Evolutionary conservation across 306 rosid genomes (phyloP).

Genomic region (Senna tora): DNA sequence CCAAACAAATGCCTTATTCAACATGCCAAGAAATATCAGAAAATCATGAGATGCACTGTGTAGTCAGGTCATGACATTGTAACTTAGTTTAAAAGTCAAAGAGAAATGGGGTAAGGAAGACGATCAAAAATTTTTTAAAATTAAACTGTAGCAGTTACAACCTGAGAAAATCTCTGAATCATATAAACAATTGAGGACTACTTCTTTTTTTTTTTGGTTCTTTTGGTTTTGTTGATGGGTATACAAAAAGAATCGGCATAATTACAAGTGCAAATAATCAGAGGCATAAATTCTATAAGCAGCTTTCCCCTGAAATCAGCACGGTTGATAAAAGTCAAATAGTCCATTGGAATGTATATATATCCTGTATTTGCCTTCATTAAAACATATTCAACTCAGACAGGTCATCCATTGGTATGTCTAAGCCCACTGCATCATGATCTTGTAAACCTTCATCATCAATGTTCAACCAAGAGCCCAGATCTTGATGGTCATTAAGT

Average conservation of each 20-base stretch:
- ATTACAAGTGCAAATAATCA: slow-evolving; percentile 64
- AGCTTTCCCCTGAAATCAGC: slow-evolving; percentile 56
- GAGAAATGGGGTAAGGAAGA: slow-evolving; percentile 2
- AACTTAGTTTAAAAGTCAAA: slow-evolving; percentile 4
- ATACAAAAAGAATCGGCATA: slow-evolving; percentile 73
- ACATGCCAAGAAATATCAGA: background rate
- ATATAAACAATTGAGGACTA: slow-evolving; percentile 52
- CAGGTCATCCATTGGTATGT: slow-evolving; percentile 92
- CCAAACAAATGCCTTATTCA: background rate
- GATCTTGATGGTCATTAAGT: slow-evolving; percentile 63
- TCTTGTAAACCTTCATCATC: slow-evolving; percentile 72
- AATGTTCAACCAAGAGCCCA: slow-evolving; percentile 69
- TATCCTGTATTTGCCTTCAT: slow-evolving; percentile 54
- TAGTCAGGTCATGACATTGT: slow-evolving; percentile 1
- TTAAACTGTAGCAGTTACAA: slow-evolving; percentile 37
- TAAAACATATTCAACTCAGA: slow-evolving; percentile 59
- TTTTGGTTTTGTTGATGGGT: slow-evolving; percentile 49
- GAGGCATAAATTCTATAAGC: slow-evolving; percentile 64
- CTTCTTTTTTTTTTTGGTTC: slow-evolving; percentile 35
- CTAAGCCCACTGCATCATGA: slow-evolving; percentile 61
- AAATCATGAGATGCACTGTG: background rate
- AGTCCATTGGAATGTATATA: slow-evolving; percentile 48
- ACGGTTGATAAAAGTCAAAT: slow-evolving; percentile 41
- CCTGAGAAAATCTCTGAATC: slow-evolving; percentile 35
- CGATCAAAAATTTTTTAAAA: slow-evolving; percentile 41